Evolutionary conservation across 495 filamentous ascomycete species (phyloP), one percentile per base, ranked within the genome.

Genomic region (Penicillium arizonense): DNA sequence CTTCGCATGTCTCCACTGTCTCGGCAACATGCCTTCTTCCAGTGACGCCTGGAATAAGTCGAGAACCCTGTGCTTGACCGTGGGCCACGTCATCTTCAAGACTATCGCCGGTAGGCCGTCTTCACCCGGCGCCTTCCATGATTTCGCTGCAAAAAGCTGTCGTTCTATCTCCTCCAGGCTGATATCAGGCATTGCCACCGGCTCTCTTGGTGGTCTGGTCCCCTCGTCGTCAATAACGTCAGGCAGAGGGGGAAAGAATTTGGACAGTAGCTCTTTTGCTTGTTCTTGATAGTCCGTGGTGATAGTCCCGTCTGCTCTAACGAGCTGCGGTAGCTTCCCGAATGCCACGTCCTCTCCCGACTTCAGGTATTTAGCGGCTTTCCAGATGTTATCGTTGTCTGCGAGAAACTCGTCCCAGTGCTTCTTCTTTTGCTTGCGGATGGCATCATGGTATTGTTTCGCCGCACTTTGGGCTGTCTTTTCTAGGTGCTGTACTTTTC

Each of bases 71-170:
- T 71, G n/a, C 35, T 67, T 64, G 43, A 69, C 57, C 21, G 55
- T 61, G 28, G 65, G 55, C 65, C 56, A 63, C 5, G 44, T 60
- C 47, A 59, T 59, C 60, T 67, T 63, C 61, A 35, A 55, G 5
- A 64, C 56, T 45, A 67, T 62, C 30, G 52, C 63, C 37, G 49
- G 66, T 45, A 65, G 49, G 12, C 57, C 53, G 46, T 67, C 66
- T 37, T 59, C 55, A 41, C 18, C 18, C 18, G 18, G 18, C 18
- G 18, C 18, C 18, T 24, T 67, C 57, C 30, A 60, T 26, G 51
- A 52, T 14, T 61, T 60, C 28, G 52, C 47, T 11, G 44, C 52
- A 14, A 52, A 35, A 3, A 67, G 47, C 36, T 52, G 33, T 13
- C 47, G 34, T 24, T 63, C 53, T 16, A 69, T 43, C 44, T 67